Evolutionary conservation across 495 filamentous ascomycete genomes (phyloP).

Genomic region (Annulohypoxylon moriforme): DNA sequence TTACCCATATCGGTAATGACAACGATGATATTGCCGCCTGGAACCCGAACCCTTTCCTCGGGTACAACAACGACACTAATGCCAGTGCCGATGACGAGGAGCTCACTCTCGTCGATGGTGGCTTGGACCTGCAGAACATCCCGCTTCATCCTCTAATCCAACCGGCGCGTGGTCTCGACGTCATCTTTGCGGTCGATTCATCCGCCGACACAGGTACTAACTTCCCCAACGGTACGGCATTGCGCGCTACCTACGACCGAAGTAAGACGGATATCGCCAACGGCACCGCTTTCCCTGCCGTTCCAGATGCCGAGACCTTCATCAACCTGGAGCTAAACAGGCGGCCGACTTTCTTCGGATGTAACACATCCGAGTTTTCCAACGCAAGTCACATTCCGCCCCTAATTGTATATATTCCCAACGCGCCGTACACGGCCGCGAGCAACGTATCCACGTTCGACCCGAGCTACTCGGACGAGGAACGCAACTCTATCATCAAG

Average conservation of each 20-base stretch:
- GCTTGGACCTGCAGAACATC: constrained; percentile 87
- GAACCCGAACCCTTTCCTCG: constrained; percentile 85
- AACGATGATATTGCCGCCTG: constrained; percentile 85
- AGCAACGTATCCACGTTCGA: constrained; percentile 83
- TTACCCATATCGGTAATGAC: constrained; percentile 63
- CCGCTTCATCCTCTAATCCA: constrained; percentile 89
- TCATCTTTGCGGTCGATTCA: constrained; percentile 91
- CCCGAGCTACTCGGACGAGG: constrained; percentile 65
- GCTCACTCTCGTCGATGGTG: constrained; percentile 83
- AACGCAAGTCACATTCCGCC: constrained; percentile 63
- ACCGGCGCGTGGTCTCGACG: constrained; percentile 79
- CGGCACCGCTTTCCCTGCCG: constrained; percentile 82
- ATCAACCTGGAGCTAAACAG: constrained; percentile 86
- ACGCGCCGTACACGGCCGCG: constrained; percentile 77
- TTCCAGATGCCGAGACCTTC: constrained; percentile 89
- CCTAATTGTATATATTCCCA: constrained; percentile 90
- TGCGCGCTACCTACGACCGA: constrained; percentile 87
- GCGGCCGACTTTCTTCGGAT: constrained; percentile 93
- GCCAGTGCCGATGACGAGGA: constrained; percentile 62
- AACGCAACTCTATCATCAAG: constrained; percentile 80
- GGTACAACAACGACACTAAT: constrained; percentile 73
- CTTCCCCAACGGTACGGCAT: constrained; percentile 89
- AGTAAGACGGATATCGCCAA: constrained; percentile 73
- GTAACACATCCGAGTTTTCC: constrained; percentile 76
- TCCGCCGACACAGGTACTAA: constrained; percentile 78